Conservation (phyloP, 139 green algal genomes). For the Picochlorum costavermella region DNA sequence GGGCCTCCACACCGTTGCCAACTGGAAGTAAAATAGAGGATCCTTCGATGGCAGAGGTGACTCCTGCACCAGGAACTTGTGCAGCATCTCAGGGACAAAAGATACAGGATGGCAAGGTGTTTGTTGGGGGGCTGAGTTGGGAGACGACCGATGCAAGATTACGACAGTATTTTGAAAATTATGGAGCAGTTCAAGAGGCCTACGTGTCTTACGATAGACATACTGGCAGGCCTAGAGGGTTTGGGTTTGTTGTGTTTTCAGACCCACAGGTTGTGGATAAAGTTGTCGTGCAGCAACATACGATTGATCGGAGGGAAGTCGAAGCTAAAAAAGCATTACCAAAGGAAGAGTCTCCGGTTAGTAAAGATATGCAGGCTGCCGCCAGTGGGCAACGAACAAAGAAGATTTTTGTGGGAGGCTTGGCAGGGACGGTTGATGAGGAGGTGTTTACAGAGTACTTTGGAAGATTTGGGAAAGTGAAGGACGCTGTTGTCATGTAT, state of each 20-base stretch:
- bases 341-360: constrained; percentile 70
- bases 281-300: constrained; percentile 77
- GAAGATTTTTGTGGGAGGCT: constrained; percentile 94
- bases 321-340: constrained; percentile 92
- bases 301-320: constrained; percentile 88
- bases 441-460: constrained; percentile 70
- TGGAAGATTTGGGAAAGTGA: constrained; percentile 69
- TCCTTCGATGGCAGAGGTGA: too few relatives aligned
- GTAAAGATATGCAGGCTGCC: constrained; percentile 32
- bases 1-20: too few relatives aligned
- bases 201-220: constrained; percentile 84
- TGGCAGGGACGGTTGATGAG: constrained; percentile 83
- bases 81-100: too few relatives aligned
- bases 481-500: constrained; percentile 87
- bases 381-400: constrained; percentile 43
- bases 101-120: constrained; percentile 61
- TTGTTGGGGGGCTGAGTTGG: constrained; percentile 77
- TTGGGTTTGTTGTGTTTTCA: constrained; percentile 89
- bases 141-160: constrained; percentile 55
- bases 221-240: constrained; percentile 76
- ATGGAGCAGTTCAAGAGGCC: constrained; percentile 70
- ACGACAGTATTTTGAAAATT: constrained; percentile 80
- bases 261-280: constrained; percentile 78
- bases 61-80: too few relatives aligned
- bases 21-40: too few relatives aligned